Base-by-base conservation (phyloP, 805 yeast genomes). In the Wickerhamomyces bovis region DNA sequence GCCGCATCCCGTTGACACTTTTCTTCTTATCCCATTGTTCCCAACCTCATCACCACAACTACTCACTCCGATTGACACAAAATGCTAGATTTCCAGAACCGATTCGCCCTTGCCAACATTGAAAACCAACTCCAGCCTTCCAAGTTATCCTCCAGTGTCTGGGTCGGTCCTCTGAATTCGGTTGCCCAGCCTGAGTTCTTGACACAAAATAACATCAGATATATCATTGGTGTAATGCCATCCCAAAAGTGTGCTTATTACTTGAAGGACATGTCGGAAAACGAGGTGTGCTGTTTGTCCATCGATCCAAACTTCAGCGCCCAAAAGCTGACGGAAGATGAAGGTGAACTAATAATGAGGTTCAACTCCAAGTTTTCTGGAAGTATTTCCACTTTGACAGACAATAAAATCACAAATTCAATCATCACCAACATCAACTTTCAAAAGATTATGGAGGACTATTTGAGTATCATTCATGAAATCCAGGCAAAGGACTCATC, bases 121-220 rank as follows among this genome's bases (percentile, higher is more conserved):
- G 51, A 56, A 16, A 55, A 58, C 51, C 64, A 60, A 38, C 49
- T 60, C 11, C 60, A 60, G 35, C 73, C 79, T 3, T 79, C 75
- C 54, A 65, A 62, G 48, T 48, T 76, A 16, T 58, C 69, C 10
- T 65, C 66, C 18, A 61, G 66, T 40, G 57, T 75, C 3, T 74
- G 71, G 65, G 62, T 76, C 26, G 80, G 81, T 2, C 77, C 80
- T 2, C 51, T 73, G 45, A 63, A 71, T 43, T 64, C 71, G 1
- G 56, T 73, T n/a, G 62, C 69, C 1, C 70, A 72, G 53, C 53
- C 55, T 9, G 64, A 61, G 9, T 69, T 71, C 44, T 52, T 76
- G 10, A 44, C 49, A 18, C 53, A 58, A n/a, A 61, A 70, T 46
- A 71, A 72, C 49, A 69, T 76, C 50, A 64, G 60, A 45, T 66